Percentiles rank a stretch among this genome's conserved stretches.
Conservation (phyloP, 1,284 basidiomycete species). For the Heterobasidion parviporum region DNA sequence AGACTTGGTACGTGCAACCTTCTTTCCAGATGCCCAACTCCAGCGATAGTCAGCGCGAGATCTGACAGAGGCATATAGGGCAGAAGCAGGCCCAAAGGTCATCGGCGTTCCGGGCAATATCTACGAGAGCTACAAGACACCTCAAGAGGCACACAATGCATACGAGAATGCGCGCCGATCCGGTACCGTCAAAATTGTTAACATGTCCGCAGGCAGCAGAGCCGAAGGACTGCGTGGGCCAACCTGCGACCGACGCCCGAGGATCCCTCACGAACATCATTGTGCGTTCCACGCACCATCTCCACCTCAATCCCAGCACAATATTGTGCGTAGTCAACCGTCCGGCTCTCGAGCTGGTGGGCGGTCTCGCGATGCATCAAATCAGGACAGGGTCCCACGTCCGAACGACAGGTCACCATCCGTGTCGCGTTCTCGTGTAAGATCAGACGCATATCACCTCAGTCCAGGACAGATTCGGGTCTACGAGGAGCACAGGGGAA, state of each 20-base stretch:
- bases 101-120: conserved; percentile 31
- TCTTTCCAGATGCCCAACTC: not conserved
- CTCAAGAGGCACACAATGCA: conserved; percentile 31
- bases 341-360: too few relatives aligned
- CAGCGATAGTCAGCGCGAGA: not conserved
- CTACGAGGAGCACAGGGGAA: too few relatives aligned
- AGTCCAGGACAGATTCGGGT: too few relatives aligned
- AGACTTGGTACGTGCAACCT: conserved; percentile 31
- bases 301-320: too few relatives aligned
- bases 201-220: not conserved
- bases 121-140: conserved; percentile 31
- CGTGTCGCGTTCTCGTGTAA: too few relatives aligned
- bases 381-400: too few relatives aligned
- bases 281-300: not conserved
- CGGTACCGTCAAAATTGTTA: conserved; percentile 12
- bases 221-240: too few relatives aligned
- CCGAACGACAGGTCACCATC: too few relatives aligned
- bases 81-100: conserved; percentile 32
- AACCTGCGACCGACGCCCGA: not conserved
- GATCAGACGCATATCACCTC: too few relatives aligned
- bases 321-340: too few relatives aligned
- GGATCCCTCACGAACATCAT: not conserved
- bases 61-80: conserved; percentile 23
- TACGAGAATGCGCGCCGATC: conserved; percentile 26
- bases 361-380: too few relatives aligned